Evolutionary conservation across 2,329 filamentous ascomycete genomes (phyloP), one percentile per base, ranked within the genome.

Genomic region (Talaromyces sp.): DNA sequence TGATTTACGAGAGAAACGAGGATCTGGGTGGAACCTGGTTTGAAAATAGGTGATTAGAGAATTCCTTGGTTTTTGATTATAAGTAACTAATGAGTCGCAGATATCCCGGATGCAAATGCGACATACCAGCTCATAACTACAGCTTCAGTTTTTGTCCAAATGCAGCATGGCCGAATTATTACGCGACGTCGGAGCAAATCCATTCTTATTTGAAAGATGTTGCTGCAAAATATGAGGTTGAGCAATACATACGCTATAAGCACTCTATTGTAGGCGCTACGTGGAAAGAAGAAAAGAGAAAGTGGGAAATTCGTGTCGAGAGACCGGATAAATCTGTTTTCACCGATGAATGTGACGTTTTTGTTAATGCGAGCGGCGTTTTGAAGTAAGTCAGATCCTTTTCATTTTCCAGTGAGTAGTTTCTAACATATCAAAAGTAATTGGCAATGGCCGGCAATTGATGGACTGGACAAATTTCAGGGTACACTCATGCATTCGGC

Each of bases 401-500:
- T 4, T 50, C 16, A 22, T 6, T n/a, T 56, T 11, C 24, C 24
- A n/a, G 8, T 1, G 10, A 11, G 6, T 2, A 2, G 5, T 19
- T 11, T 13, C 50, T 33, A 35, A 54, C 16, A 13, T 54, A 16
- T n/a, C 14, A 19, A 54, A 10, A 58, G 52, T 35, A 58, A 63
- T 10, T 58, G 52, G 61, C 54, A 58, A 24, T 49, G 52, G 52
- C 76, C 77, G 1, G 58, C 65, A 1, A 76, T 78, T 27, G 65
- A 68, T 14, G 77, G 77, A 4, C 64, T 78, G 11, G 49, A 75
- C 13, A 68, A 69, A 10, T 80, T 77, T 67, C 64, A 73, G 60
- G 78, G 78, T 16, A 70, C 70, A 33, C 67, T 78, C 39, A 66
- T 72, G 43, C 75, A 76, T 62, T 70, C 70, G 10, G 72, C 72